phyloP scores from a whole-genome alignment of 352 stramenopile genomes.

The Pythium diclinum region DNA sequence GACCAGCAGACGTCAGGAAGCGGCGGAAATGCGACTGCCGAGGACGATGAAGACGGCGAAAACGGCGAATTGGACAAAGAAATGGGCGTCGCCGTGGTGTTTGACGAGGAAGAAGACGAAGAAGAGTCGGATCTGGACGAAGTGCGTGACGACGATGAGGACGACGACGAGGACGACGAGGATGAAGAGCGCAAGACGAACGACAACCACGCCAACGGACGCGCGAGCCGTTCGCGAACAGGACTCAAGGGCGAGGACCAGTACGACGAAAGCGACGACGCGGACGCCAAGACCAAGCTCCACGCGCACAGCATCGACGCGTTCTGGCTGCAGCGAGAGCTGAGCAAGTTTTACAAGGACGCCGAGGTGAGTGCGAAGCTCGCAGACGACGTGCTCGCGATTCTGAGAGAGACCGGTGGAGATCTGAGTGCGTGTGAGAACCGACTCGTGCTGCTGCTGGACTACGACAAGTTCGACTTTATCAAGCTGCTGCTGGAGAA shows the following conservation, averaged over 20 bases:
- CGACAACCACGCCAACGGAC: not conserved
- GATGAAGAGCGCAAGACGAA: slow-evolving; percentile 31
- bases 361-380: slow-evolving; percentile 91
- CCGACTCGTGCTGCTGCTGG: slow-evolving; percentile 95
- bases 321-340: slow-evolving; percentile 96
- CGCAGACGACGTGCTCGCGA: slow-evolving; percentile 88
- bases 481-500: slow-evolving; percentile 98
- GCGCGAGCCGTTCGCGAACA: slow-evolving; percentile 39
- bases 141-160: slow-evolving; percentile 66
- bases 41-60: slow-evolving; percentile 35
- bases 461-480: slow-evolving; percentile 99
- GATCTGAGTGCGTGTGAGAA: slow-evolving; percentile 94
- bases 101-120: slow-evolving; percentile 97
- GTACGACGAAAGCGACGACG: slow-evolving; percentile 54
- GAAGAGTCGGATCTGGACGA: slow-evolving; percentile 93
- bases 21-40: slow-evolving; percentile 28
- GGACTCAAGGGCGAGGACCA: slow-evolving; percentile 66
- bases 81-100: slow-evolving; percentile 97
- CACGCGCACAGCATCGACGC: slow-evolving; percentile 97
- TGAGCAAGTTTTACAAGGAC: slow-evolving; percentile 96
- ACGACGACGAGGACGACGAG: slow-evolving; percentile 47
- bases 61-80: slow-evolving; percentile 93
- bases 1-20: slow-evolving; percentile 27
- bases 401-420: slow-evolving; percentile 58
- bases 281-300: slow-evolving; percentile 74